These are phyloP conservation scores for Chlorociboria aeruginascens DNA, from an alignment of 495 filamentous ascomycete species.

Conservation along the genomic window DNA sequence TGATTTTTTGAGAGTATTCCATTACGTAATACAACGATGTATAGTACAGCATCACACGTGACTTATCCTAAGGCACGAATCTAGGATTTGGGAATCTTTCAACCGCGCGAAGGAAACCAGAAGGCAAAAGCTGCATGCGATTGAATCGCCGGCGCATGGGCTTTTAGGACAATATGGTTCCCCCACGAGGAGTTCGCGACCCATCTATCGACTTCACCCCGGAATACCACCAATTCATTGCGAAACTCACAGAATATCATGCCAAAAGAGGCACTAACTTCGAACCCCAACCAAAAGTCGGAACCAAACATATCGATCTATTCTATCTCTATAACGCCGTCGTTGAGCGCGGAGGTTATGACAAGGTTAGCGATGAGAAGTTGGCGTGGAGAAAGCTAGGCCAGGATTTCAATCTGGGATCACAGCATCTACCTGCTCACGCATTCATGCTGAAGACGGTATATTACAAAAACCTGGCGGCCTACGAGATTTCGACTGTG, in stretches of 20 bases:
- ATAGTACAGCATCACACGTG: too few relatives aligned
- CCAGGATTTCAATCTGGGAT: conserved; percentile 47
- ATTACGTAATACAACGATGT: too few relatives aligned
- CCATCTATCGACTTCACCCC: conserved; percentile 1
- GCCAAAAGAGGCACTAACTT: conserved; percentile 60
- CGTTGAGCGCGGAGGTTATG: conserved; percentile 62
- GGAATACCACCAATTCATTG: conserved; percentile 61
- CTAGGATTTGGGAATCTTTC: too few relatives aligned
- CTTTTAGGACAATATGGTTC: conserved; percentile 12
- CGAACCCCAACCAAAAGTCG: conserved; percentile 63
- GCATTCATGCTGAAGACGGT: conserved; percentile 68
- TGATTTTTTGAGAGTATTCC: too few relatives aligned
- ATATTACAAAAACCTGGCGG: conserved; percentile 74
- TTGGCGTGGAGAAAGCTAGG: conserved; percentile 66
- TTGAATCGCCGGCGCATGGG: conserved; percentile 8
- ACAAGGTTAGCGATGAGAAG: conserved; percentile 67
- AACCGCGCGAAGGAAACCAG: neutral
- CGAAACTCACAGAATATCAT: conserved; percentile 51
- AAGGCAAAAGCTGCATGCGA: neutral
- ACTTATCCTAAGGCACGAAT: too few relatives aligned
- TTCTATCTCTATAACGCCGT: conserved; percentile 59
- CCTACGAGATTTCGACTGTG: conserved; percentile 65
- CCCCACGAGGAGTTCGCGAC: conserved; percentile 5
- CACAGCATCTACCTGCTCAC: conserved; percentile 53
- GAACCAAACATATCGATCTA: conserved; percentile 56